Conservation (phyloP, 1,284 basidiomycete species). For the Gymnopus androsaceus region DNA sequence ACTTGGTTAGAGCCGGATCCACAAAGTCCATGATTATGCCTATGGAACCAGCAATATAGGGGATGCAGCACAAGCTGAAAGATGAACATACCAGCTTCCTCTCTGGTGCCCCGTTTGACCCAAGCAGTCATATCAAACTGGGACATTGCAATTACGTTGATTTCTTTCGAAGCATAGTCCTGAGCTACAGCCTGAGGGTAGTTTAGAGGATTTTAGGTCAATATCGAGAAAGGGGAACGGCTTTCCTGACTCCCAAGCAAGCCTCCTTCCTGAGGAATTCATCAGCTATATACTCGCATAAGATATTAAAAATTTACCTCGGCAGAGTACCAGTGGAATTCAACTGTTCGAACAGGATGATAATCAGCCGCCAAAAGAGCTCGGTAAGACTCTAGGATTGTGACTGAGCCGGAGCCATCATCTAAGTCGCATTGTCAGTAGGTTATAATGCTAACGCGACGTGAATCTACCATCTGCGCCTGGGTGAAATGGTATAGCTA, state of each 20-base stretch:
- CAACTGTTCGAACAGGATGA: slow-evolving; percentile 76
- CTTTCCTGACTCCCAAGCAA: too few relatives aligned
- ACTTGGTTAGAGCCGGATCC: slow-evolving; percentile 74
- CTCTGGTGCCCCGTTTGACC: slow-evolving; percentile 87
- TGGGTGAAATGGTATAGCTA: slow-evolving; percentile 42
- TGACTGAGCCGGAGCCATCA: slow-evolving; percentile 90
- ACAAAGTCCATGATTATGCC: slow-evolving; percentile 92
- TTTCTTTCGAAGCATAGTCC: slow-evolving; percentile 65
- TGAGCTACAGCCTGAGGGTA: slow-evolving; percentile 88
- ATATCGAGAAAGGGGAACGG: too few relatives aligned
- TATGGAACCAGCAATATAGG: not conserved
- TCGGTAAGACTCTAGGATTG: slow-evolving; percentile 88
- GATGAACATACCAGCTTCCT: slow-evolving; percentile 57
- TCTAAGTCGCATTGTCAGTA: slow-evolving; percentile 43
- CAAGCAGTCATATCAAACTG: slow-evolving; percentile 96
- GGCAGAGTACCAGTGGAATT: slow-evolving; percentile 96
- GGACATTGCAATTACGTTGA: slow-evolving; percentile 81
- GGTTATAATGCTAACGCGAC: not conserved
- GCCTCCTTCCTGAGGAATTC: slow-evolving; percentile 74
- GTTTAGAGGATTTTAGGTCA: too few relatives aligned
- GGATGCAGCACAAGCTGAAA: not conserved
- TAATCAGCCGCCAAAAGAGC: slow-evolving; percentile 81
- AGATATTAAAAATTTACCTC: slow-evolving; percentile 56
- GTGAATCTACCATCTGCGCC: slow-evolving; percentile 69
- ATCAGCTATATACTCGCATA: not conserved